These are phyloP conservation scores for Fermentozyma sake DNA, from an alignment of 1,139 yeast genomes.

Conservation along the genomic window DNA sequence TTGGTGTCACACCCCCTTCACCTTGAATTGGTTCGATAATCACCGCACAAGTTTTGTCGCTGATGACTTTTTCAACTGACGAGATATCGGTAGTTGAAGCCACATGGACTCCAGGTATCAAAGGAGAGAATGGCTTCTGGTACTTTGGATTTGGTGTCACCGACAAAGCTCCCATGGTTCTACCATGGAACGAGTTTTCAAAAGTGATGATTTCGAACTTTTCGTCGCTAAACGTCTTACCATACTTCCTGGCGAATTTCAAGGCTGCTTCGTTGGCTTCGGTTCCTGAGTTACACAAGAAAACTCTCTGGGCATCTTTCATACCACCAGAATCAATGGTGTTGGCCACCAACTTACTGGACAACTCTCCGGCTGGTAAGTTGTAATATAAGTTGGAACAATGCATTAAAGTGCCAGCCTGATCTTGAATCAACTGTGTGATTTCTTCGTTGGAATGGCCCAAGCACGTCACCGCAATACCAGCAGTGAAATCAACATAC, in stretches of 20 bases:
- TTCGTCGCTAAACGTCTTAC: slow-evolving; percentile 48
- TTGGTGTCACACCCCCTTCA: slow-evolving; percentile 87
- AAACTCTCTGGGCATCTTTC: slow-evolving; percentile 76
- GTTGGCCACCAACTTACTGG: slow-evolving; percentile 62
- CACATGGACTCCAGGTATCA: slow-evolving; percentile 76
- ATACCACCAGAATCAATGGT: slow-evolving; percentile 75
- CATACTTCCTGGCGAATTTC: slow-evolving; percentile 89
- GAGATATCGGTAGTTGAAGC: slow-evolving; percentile 59
- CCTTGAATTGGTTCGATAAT: slow-evolving; percentile 97
- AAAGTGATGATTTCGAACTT: slow-evolving; percentile 83
- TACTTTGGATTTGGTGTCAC: slow-evolving; percentile 92
- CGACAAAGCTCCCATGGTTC: slow-evolving; percentile 88
- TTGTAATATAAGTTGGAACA: slow-evolving; percentile 84
- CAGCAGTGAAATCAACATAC: slow-evolving; percentile 89
- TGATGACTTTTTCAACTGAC: slow-evolving; percentile 55
- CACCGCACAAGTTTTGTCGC: slow-evolving; percentile 81
- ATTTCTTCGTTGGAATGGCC: slow-evolving; percentile 83
- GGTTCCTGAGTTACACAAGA: slow-evolving; percentile 88
- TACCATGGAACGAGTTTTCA: slow-evolving; percentile 87
- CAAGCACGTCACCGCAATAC: slow-evolving; percentile 92
- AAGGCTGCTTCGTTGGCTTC: slow-evolving; percentile 98
- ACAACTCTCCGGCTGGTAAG: slow-evolving; percentile 76
- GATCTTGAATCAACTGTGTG: slow-evolving; percentile 65
- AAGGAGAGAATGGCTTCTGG: slow-evolving; percentile 84
- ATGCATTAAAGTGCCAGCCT: slow-evolving; percentile 71